phyloP scores from a whole-genome alignment of 306 rosid species.

The Benincasa hispida region DNA sequence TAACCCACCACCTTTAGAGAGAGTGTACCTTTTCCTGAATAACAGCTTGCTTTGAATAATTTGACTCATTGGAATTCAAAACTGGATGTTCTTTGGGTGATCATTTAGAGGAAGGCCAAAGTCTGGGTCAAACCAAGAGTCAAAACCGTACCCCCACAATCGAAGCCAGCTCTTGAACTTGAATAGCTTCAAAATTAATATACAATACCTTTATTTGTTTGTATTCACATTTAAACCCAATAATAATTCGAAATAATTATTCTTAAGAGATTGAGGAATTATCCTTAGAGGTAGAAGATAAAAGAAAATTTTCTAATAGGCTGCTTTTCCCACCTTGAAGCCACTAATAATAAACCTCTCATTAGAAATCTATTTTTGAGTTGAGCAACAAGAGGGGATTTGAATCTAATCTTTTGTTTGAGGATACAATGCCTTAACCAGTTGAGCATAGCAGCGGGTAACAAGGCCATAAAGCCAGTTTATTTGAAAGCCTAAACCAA shows the following conservation, averaged over 20 bases:
- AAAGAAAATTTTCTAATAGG: not conserved
- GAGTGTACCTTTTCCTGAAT: not conserved
- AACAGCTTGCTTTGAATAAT: not conserved
- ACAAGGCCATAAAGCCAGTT: not conserved
- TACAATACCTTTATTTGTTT: not conserved
- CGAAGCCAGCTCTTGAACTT: not conserved
- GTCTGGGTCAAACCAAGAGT: not conserved
- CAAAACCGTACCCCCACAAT: not conserved
- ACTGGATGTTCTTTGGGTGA: not conserved
- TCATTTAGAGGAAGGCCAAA: not conserved
- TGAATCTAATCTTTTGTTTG: no score
- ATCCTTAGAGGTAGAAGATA: not conserved
- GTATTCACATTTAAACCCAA: not conserved
- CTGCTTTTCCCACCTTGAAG: not conserved
- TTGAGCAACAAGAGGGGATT: not conserved
- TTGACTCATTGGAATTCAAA: not conserved
- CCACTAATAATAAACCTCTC: not conserved
- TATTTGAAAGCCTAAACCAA: not conserved
- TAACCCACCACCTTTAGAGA: not conserved
- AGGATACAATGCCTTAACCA: not conserved
- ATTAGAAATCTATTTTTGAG: not conserved
- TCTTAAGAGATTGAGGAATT: not conserved
- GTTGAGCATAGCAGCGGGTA: not conserved
- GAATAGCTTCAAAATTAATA: not conserved
- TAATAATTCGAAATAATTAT: not conserved